Conservation (phyloP, 2,329 filamentous ascomycete species). For the Juglanconis juglandina region DNA sequence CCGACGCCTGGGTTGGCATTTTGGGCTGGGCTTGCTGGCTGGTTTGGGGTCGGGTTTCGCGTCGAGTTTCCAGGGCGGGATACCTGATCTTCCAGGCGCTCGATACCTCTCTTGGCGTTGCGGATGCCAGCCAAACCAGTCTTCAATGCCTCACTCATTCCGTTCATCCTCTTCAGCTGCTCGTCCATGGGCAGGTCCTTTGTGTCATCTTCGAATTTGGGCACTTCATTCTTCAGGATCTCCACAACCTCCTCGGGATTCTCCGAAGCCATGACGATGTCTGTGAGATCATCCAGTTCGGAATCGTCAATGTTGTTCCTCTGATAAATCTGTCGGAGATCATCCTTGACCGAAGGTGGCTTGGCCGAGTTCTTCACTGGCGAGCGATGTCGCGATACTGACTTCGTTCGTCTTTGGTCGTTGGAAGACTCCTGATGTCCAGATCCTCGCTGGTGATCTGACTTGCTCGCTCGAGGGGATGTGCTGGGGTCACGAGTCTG, state of each 20-base stretch:
- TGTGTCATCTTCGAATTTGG: slow-evolving; percentile 11
- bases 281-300: slow-evolving; percentile 56
- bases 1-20: neutral
- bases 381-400: slow-evolving; percentile 41
- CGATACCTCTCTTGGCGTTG: slow-evolving; percentile 55
- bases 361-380: slow-evolving; percentile 52
- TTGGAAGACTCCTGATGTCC: slow-evolving; percentile 25
- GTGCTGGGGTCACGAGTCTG: slow-evolving; percentile 9
- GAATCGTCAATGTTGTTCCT: slow-evolving; percentile 56
- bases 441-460: slow-evolving; percentile 20
- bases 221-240: slow-evolving; percentile 22
- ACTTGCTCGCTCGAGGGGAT: slow-evolving; percentile 9
- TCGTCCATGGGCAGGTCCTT: slow-evolving; percentile 30
- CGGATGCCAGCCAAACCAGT: slow-evolving; percentile 51
- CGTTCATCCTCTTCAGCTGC: slow-evolving; percentile 43
- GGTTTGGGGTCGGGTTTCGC: neutral
- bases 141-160: slow-evolving; percentile 52
- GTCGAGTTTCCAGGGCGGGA: slow-evolving; percentile 32
- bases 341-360: slow-evolving; percentile 53
- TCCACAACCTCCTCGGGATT: slow-evolving; percentile 26
- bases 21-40: neutral
- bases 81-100: slow-evolving; percentile 53
- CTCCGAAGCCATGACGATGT: slow-evolving; percentile 37
- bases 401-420: slow-evolving; percentile 33
- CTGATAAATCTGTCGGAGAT: slow-evolving; percentile 51